Percentiles rank a stretch among this genome's conserved stretches.
Conservation (phyloP, 345 rosid species). For the Lumnitzera littorea region DNA sequence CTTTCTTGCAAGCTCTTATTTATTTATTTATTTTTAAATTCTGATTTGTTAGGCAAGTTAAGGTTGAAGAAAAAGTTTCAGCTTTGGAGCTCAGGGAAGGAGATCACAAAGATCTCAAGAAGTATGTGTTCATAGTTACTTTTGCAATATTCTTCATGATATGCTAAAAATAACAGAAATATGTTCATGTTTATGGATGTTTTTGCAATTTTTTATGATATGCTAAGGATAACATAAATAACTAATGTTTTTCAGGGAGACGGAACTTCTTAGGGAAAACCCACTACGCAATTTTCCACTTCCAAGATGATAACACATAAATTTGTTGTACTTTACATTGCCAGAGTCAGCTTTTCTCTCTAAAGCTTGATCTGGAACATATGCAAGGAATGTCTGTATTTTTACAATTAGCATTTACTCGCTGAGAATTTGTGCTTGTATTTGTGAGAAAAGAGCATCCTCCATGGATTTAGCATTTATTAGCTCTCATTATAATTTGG, state of each 20-base stretch:
- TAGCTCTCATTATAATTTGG: too few species aligned
- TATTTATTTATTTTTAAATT: too few species aligned
- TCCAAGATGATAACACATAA: conserved; percentile 38
- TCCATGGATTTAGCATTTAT: too few species aligned
- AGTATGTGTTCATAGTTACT: conserved; percentile 16
- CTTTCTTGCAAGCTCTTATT: too few species aligned
- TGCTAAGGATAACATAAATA: background rate
- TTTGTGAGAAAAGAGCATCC: conserved; percentile 1
- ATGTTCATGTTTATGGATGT: background rate
- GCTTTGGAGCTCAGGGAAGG: conserved; percentile 27
- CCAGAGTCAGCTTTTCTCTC: conserved; percentile 41
- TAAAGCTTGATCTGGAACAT: conserved; percentile 20
- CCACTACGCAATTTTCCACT: conserved; percentile 83
- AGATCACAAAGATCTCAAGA: conserved; percentile 35
- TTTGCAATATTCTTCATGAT: background rate
- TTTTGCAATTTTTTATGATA: background rate
- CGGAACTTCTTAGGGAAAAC: conserved; percentile 67
- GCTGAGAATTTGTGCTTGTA: too few species aligned
- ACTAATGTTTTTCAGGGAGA: conserved; percentile 40
- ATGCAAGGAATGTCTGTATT: background rate
- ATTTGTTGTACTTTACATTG: background rate
- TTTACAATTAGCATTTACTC: too few species aligned
- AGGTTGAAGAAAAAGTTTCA: conserved; percentile 22
- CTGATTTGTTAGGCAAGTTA: conserved; percentile 15
- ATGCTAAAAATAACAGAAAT: background rate